phyloP scores from a whole-genome alignment of 73 alveolate genomes.

The Symbiodinium pilosum region DNA sequence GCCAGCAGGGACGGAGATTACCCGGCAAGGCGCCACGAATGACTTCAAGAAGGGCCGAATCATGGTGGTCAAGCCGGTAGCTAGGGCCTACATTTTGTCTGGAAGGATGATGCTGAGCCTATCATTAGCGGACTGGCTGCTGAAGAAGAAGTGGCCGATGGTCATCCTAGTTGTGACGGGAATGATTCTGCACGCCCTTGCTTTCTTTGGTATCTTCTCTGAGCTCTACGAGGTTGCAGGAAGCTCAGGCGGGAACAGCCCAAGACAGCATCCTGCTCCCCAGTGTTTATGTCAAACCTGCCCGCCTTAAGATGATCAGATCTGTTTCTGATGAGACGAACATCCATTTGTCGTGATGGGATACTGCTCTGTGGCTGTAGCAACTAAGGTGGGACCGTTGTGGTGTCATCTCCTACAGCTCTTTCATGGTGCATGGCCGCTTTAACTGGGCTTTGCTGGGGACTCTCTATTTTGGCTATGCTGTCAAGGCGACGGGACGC shows the following conservation, averaged over 20 bases:
- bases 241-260: no score
- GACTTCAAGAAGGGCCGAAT: slow-evolving; percentile 13
- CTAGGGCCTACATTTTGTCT: slow-evolving; percentile 51
- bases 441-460: neutral
- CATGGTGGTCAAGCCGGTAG: slow-evolving; percentile 90
- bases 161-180: neutral
- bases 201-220: slow-evolving; percentile 37
- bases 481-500: no score
- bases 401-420: neutral
- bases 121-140: slow-evolving; percentile 41
- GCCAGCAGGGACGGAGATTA: slow-evolving; percentile 56
- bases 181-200: slow-evolving; percentile 2
- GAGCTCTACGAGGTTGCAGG: slow-evolving; percentile 30
- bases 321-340: no score
- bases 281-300: no score
- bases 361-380: no score
- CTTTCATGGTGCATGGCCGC: neutral
- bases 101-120: slow-evolving; percentile 46
- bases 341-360: no score
- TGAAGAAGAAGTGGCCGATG: slow-evolving; percentile 65
- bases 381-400: neutral
- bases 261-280: no score
- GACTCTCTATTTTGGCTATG: slow-evolving; percentile 8
- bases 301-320: no score
- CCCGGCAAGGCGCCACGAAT: slow-evolving; percentile 65